Evolutionary conservation across 73 alveolate genomes (phyloP).

Genomic region (Stentor coeruleus): DNA sequence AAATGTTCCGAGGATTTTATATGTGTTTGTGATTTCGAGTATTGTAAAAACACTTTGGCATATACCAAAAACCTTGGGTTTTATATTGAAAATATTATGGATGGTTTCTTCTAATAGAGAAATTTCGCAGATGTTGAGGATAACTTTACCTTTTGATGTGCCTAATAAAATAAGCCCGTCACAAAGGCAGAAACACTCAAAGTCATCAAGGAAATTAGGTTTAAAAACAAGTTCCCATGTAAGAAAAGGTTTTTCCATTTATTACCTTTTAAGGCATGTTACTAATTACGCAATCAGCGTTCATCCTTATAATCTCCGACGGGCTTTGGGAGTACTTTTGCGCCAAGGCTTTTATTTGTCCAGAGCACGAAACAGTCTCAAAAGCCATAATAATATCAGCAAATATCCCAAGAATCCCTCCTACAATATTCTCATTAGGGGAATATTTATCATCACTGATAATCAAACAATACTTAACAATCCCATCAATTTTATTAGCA

Average conservation of each 20-base stretch:
- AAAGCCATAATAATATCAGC: not conserved
- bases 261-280: not conserved
- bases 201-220: not conserved
- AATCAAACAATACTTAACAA: not conserved
- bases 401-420: not conserved
- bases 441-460: not conserved
- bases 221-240: not conserved
- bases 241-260: not conserved
- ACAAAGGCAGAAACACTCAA: not conserved
- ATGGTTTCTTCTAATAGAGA: not conserved
- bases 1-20: no score
- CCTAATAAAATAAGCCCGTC: not conserved
- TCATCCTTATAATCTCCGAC: not conserved
- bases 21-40: not conserved
- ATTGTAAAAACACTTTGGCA: not conserved
- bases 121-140: not conserved
- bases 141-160: not conserved
- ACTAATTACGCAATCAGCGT: not conserved
- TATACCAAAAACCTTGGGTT: not conserved
- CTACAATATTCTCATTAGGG: not conserved
- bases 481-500: not conserved
- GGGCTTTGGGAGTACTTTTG: not conserved
- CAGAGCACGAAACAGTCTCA: not conserved
- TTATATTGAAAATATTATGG: no score
- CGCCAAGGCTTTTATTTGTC: not conserved